Conservation (phyloP, 139 green algal species). For the Chloropicon primus region DNA sequence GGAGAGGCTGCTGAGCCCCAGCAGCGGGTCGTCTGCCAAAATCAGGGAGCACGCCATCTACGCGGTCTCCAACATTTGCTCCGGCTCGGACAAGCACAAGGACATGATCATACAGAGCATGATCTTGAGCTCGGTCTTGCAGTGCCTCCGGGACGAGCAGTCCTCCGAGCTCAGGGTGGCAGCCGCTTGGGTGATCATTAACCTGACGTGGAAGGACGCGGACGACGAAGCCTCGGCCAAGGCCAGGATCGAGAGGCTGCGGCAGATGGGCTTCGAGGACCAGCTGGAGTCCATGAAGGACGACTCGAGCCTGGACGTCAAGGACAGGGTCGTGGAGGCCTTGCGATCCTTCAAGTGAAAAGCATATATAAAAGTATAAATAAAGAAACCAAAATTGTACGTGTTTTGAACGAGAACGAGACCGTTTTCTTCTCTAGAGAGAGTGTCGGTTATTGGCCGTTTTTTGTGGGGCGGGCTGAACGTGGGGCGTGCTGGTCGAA, state of each 20-base stretch:
- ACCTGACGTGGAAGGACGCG: constrained; percentile 5
- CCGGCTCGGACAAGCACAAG: constrained; percentile 3
- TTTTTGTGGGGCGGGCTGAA: no score
- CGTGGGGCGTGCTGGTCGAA: no score
- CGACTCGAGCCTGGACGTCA: constrained; percentile 1
- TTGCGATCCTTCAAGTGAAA: not conserved
- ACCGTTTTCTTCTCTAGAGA: no score
- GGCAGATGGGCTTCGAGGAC: constrained; percentile 6
- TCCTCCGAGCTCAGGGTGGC: not conserved
- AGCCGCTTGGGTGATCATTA: constrained; percentile 4
- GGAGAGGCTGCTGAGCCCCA: not conserved
- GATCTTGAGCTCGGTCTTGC: not conserved
- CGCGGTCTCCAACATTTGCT: constrained; percentile 1
- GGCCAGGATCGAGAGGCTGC: not conserved
- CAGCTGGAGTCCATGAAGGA: not conserved
- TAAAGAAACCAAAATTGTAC: no score
- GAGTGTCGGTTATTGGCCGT: no score
- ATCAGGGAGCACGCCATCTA: constrained; percentile 5
- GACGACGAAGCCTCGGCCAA: not conserved
- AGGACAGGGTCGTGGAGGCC: not conserved
- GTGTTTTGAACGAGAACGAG: no score
- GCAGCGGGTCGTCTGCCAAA: not conserved
- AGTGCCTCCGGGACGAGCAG: not conserved
- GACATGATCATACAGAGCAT: not conserved
- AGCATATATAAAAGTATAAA: no score